phyloP scores from a whole-genome alignment of 164 flowering plant species.

The Sedum album region DNA sequence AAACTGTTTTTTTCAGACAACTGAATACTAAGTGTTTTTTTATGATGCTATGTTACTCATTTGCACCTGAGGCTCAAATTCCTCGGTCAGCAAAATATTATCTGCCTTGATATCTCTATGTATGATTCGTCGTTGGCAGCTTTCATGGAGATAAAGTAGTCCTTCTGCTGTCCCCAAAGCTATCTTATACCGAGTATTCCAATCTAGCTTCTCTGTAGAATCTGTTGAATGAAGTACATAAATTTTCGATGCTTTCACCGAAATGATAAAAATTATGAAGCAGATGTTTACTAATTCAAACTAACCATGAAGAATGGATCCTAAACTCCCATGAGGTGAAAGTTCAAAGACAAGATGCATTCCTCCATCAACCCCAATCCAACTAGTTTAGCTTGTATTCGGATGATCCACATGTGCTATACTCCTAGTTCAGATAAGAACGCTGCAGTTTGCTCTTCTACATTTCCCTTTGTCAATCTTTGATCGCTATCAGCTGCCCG shows the following conservation, averaged over 20 bases:
- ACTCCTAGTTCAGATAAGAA: slow-evolving; percentile 54
- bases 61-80: slow-evolving; percentile 28
- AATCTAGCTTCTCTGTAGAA: slow-evolving; percentile 26
- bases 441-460: slow-evolving; percentile 26
- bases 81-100: slow-evolving; percentile 28
- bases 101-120: slow-evolving; percentile 31
- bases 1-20: too few species aligned
- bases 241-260: neutral
- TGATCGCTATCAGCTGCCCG: slow-evolving; percentile 43
- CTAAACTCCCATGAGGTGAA: slow-evolving; percentile 47
- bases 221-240: slow-evolving; percentile 16
- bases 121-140: slow-evolving; percentile 33
- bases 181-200: slow-evolving; percentile 43
- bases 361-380: slow-evolving; percentile 46
- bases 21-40: too few species aligned
- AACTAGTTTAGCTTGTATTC: slow-evolving; percentile 43
- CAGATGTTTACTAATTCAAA: neutral
- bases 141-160: slow-evolving; percentile 32
- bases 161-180: slow-evolving; percentile 49
- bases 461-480: slow-evolving; percentile 33
- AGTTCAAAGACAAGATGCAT: slow-evolving; percentile 41
- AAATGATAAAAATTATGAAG: neutral
- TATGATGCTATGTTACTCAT: neutral
- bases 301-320: slow-evolving; percentile 7
- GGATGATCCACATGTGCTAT: slow-evolving; percentile 57